Percentiles rank a stretch among this genome's conserved stretches.
phyloP scores from a whole-genome alignment of 768 basidiomycete species.

The Antrodiella citrinella region DNA sequence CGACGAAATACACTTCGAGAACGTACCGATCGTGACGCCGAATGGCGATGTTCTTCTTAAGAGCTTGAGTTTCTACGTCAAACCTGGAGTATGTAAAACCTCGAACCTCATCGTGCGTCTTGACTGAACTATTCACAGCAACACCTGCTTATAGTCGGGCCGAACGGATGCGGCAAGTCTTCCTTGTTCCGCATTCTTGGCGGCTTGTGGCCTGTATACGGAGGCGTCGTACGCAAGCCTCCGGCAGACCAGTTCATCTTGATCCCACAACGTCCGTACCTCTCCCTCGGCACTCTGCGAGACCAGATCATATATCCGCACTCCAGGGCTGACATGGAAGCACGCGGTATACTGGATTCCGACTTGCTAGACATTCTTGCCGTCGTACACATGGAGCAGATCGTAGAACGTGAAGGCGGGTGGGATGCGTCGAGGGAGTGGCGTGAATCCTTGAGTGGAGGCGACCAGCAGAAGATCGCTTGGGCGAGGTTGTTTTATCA shows the following conservation, averaged over 20 bases:
- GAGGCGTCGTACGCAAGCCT: conserved; percentile 84
- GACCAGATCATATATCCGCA: conserved; percentile 98
- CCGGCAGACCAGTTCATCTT: conserved; percentile 83
- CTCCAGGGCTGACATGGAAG: conserved; percentile 69
- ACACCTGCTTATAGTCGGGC: conserved; percentile 89
- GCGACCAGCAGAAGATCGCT: conserved; percentile 95
- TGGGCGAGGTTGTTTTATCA: conserved; percentile 98
- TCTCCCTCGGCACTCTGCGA: conserved; percentile 87
- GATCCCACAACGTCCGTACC: conserved; percentile 93
- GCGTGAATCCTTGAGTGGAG: conserved; percentile 89
- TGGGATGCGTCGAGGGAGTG: conserved; percentile 89
- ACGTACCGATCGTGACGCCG: conserved; percentile 92
- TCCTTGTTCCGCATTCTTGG: conserved; percentile 94
- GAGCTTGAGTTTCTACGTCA: conserved; percentile 81
- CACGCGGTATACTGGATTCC: conserved; percentile 67
- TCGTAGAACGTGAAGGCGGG: conserved; percentile 94
- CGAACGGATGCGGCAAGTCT: conserved; percentile 89
- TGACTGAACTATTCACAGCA: conserved; percentile 49
- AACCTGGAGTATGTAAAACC: conserved; percentile 63
- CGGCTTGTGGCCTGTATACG: conserved; percentile 89
- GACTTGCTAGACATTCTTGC: conserved; percentile 66
- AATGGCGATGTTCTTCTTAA: conserved; percentile 89
- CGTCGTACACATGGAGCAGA: conserved; percentile 74
- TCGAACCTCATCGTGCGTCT: too few species aligned
- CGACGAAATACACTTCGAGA: conserved; percentile 86